Base-by-base conservation (phyloP, 1,284 basidiomycete species). In the Cutaneotrichosporon sp. region DNA sequence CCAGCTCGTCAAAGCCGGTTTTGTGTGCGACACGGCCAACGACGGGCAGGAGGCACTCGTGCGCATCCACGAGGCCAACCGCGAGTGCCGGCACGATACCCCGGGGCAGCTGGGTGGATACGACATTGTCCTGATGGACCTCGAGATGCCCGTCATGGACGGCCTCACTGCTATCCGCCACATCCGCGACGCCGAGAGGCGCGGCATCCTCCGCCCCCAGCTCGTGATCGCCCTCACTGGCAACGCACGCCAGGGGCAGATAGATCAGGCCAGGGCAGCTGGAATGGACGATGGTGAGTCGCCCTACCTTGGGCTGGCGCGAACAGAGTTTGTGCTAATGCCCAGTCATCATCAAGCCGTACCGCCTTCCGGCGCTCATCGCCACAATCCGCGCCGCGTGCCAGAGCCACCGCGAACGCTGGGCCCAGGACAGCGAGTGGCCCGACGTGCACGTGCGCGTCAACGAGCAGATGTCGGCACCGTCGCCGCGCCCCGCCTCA, bases 41-140 rank as follows among this genome's bases (percentile, higher is more conserved):
- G 75, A 81, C 60, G 81, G 81, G 8, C 70, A 74, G 18, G 78
- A 81, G 54, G 81, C 77, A 0, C 68, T 82, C 27, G 67, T 74
- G 22, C 38, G 13, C 4, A 56, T 64, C 43, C 36, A 52, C 14
- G 51, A 51, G n/a, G 50, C 50, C 8, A 47, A 54, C 50, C 9
- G 54, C 42, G 51, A 10, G 33, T 47, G 20, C 22, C 24, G 47
- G 18, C 36, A 22, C 24, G 8, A 31, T 10, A 8, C 51, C 27
- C 25, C 57, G 31, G 25, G 47, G 13, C 47, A n/a, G 47, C 25
- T 36, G 29, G 31, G 27, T 24, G 24, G 36, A 9, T 38, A 57
- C 53, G 69, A 72, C 55, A 62, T 62, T 0, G 60, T 72, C 5
- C 54, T 72, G 47, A 72, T 72, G 70, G 70, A 72, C 56, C 58